Base-by-base conservation (phyloP, 1,284 basidiomycete genomes). In the Trichosporon sp. region DNA sequence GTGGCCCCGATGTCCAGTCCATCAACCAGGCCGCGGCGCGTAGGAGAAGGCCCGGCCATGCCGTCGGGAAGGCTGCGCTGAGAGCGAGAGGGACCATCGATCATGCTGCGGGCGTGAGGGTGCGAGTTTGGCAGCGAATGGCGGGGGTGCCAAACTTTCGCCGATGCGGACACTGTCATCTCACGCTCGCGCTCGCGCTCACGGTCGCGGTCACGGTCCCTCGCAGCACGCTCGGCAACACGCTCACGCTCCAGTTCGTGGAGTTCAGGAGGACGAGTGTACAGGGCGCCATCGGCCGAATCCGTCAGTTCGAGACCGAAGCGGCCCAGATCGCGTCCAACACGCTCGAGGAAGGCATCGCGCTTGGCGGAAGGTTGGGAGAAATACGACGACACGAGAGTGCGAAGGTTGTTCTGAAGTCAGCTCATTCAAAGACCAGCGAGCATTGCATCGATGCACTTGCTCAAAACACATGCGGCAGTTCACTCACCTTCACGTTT, bases 401-500 rank as follows among this genome's bases (percentile, higher is more conserved):
- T 73, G 51, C 73, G 73, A 0, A 80, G 69, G 65, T 82, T 82
- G 25, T 73, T 72, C 78, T 80, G 65, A 18, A 0, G 62, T 71
- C 32, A 66, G 58, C 51, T 31, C 15, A 12, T 34, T 25, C 23
- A 15, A 29, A n/a, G 23, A 38, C 42, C 13, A 18, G 44, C 21
- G 44, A n/a, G n/a, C 44, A 8, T 21, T 3, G 44, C 6, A 6
- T 25, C 23, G 47, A 51, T 25, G 47, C 21, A 25, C 35, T 12
- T 38, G 9, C 21, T 5, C 51, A 12, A 12, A 23, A 27, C 12
- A 8, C 18, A 29, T 18, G 25, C 8, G 27, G 9, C 23, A 15
- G 9, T 27, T 2, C 3, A 73, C 83, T 77, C 72, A 88, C 88
- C 70, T 73, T 75, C 68, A 82, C 79, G 66, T 80, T 82, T n/a